Base-by-base conservation (phyloP, 2,329 filamentous ascomycete genomes). In the Nemania abortiva region DNA sequence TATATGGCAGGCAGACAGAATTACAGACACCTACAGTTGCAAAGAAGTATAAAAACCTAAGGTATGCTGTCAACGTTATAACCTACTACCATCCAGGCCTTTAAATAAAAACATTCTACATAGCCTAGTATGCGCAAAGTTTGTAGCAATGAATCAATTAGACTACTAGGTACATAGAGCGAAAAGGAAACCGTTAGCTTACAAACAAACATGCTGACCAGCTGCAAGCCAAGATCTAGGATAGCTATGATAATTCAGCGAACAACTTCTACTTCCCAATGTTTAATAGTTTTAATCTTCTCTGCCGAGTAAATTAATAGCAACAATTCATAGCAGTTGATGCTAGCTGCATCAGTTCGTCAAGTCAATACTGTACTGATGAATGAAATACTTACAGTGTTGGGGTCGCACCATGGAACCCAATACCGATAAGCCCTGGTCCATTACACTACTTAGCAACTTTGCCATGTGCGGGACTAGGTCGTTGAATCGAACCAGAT, bases 401-500 rank as follows among this genome's bases (percentile, higher is more conserved):
- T 53, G 37, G 45, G 29, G 54, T 57, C 20, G 42, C 49, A 63
- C 54, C 55, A 50, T 52, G 31, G 61, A 56, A 61, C 66, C 39
- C 42, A 59, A 65, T 58, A 57, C 57, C 57, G 63, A 13, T 39
- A 47, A 34, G 47, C 63, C 62, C 66, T 65, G 20, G 50, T 47
- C 62, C 42, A 56, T 65, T 27, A 37, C 34, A 37, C 34, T 37
- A 56, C 37, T 27, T 27, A 27, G 24, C 5, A 27, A 27, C 49
- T 58, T 65, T 69, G 67, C 67, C 67, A 69, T 69, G 67, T 69
- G 67, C 67, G 57, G 60, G 62, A 58, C 62, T 45, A 60, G 47
- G 39, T 50, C 34, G 54, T 59, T 27, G 6, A 52, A 64, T 58
- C 54, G 42, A 58, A 57, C 62, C 62, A 58, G 62, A 54, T 64